Conservation (phyloP, 805 yeast genomes). For the Kazachstania bromeliacearum region DNA sequence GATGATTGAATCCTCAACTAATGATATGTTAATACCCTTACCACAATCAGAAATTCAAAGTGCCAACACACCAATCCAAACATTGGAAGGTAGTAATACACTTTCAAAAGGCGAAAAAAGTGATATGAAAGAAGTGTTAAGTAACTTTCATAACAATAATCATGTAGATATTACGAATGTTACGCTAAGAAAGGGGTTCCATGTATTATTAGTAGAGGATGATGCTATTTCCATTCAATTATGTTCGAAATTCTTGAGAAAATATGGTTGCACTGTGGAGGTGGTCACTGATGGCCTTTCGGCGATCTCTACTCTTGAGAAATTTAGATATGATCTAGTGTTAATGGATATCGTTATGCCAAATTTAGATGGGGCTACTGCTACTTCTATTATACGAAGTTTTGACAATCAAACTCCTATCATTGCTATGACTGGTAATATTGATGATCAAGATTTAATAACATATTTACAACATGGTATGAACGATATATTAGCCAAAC, state of each 20-base stretch:
- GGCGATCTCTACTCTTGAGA: slow-evolving; percentile 70
- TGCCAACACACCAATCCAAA: not conserved
- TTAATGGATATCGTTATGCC: slow-evolving; percentile 89
- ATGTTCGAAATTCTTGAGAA: slow-evolving; percentile 70
- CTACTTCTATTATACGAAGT: slow-evolving; percentile 78
- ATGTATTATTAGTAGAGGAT: slow-evolving; percentile 70
- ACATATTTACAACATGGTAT: slow-evolving; percentile 80
- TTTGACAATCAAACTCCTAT: slow-evolving; percentile 83
- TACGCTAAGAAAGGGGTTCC: slow-evolving; percentile 39
- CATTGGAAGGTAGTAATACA: not conserved
- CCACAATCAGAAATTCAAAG: not conserved
- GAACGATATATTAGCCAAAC: slow-evolving; percentile 88
- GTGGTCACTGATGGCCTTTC: slow-evolving; percentile 88
- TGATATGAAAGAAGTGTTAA: not conserved
- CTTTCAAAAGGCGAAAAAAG: too few relatives aligned
- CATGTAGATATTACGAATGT: slow-evolving; percentile 1
- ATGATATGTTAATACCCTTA: not conserved
- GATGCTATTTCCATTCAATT: slow-evolving; percentile 75
- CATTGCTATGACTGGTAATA: slow-evolving; percentile 89
- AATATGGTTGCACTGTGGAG: slow-evolving; percentile 87
- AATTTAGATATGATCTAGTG: slow-evolving; percentile 63
- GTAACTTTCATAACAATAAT: not conserved
- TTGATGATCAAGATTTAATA: slow-evolving; percentile 70
- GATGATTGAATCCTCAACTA: slow-evolving; percentile 1
- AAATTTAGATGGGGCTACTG: slow-evolving; percentile 79